These are phyloP conservation scores for Pterulicium gracile DNA, from an alignment of 1,284 basidiomycete species.

Conservation along the genomic window DNA sequence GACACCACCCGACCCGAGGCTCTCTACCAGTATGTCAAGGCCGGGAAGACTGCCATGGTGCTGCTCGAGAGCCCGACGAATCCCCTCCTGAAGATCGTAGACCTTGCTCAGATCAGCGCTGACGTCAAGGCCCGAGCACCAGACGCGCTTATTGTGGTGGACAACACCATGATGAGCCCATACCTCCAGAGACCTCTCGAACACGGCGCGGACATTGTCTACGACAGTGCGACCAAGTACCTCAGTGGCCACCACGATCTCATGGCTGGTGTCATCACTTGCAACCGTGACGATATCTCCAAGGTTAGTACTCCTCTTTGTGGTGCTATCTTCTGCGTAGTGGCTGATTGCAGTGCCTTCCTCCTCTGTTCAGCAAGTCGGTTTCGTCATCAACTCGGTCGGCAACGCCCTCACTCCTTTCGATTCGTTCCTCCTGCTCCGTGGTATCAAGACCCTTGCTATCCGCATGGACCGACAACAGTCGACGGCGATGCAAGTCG, in stretches of 20 bases:
- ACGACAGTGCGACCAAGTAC: conserved; percentile 98
- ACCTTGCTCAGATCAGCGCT: conserved; percentile 73
- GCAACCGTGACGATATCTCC: conserved; percentile 84
- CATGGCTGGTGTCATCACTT: conserved; percentile 94
- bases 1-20: conserved; percentile 77
- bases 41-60: conserved; percentile 81
- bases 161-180: conserved; percentile 99
- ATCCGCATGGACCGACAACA: conserved; percentile 96
- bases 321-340: conserved; percentile 5
- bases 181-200: conserved; percentile 95
- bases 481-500: conserved; percentile 74
- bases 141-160: conserved; percentile 82
- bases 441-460: conserved; percentile 95
- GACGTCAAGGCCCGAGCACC: conserved; percentile 77
- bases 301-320: too few relatives aligned
- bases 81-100: conserved; percentile 92
- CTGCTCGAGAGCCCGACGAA: conserved; percentile 97
- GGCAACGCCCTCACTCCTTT: conserved; percentile 96
- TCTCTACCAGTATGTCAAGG: conserved; percentile 54
- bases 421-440: conserved; percentile 91
- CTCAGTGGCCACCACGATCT: conserved; percentile 97
- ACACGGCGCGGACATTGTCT: conserved; percentile 93
- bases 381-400: conserved; percentile 91
- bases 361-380: conserved; percentile 51
- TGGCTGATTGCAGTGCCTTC: conserved; percentile 4